phyloP scores from a whole-genome alignment of 768 basidiomycete species.

The Tephrocybe rancida region DNA sequence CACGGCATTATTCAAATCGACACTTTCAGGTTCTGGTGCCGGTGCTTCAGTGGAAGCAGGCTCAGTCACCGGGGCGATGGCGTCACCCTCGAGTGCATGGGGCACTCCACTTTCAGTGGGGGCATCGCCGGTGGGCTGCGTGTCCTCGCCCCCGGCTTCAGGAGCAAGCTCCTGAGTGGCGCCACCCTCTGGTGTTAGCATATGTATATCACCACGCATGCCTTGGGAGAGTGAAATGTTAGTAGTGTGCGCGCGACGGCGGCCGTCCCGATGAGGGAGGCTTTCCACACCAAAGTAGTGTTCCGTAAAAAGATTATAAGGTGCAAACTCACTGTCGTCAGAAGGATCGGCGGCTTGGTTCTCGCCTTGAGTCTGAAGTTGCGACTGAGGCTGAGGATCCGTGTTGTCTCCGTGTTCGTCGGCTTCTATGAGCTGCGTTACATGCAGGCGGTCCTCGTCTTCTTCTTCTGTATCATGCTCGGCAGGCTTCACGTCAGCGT shows the following conservation, averaged over 20 bases:
- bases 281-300: conserved; percentile 48
- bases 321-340: conserved; percentile 53
- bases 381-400: conserved; percentile 21
- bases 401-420: conserved; percentile 31
- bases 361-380: conserved; percentile 11
- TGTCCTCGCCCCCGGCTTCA: conserved; percentile 6
- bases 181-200: conserved; percentile 36
- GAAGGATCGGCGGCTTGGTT: conserved; percentile 29
- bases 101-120: not conserved
- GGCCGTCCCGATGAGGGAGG: conserved; percentile 42
- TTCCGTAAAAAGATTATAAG: conserved; percentile 32
- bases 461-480: conserved; percentile 43
- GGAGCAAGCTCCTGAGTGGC: conserved; percentile 20
- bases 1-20: not conserved
- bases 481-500: conserved; percentile 18
- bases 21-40: not conserved
- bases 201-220: conserved; percentile 41
- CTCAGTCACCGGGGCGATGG: not conserved
- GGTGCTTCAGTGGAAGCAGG: too few relatives aligned
- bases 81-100: not conserved
- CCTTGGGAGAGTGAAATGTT: conserved; percentile 57
- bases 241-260: conserved; percentile 61
- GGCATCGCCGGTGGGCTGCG: not conserved
- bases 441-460: conserved; percentile 45
- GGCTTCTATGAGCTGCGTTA: conserved; percentile 39